A percentile compares a stretch with the other conserved stretches of the same genome.
Evolutionary conservation across 495 filamentous ascomycete genomes (phyloP).

Genomic region (Podospora australis): DNA sequence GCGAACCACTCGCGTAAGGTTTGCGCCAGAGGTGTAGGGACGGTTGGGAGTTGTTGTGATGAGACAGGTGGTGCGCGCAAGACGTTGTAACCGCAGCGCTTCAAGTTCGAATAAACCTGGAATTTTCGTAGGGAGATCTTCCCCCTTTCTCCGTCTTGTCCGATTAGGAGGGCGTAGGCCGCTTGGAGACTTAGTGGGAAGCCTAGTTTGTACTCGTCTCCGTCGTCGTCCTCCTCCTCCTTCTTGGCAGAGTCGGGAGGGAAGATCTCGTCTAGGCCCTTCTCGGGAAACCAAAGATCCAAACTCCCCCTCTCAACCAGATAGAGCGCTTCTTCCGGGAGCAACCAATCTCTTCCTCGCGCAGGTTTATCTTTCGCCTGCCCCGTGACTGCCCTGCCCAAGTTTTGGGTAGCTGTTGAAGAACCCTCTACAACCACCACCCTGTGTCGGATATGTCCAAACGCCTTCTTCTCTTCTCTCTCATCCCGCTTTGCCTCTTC

Average conservation of each 20-base stretch:
- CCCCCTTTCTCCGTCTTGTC: conserved; percentile 51
- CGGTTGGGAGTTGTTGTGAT: too few species aligned
- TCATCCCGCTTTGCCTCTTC: conserved; percentile 17
- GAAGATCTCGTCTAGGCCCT: conserved; percentile 34
- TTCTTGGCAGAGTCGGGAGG: conserved; percentile 12
- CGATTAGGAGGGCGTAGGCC: conserved; percentile 75
- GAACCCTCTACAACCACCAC: conserved; percentile 44
- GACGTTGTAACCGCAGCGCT: conserved; percentile 75
- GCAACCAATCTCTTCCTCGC: conserved; percentile 61
- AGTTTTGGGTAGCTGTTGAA: conserved; percentile 31
- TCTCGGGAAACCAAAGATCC: conserved; percentile 73
- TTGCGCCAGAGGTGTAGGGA: neutral
- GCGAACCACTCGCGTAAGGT: conserved; percentile 40
- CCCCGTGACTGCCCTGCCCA: conserved; percentile 40
- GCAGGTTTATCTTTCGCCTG: conserved; percentile 37
- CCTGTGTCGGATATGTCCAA: conserved; percentile 36
- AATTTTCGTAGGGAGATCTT: conserved; percentile 70
- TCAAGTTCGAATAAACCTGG: conserved; percentile 77
- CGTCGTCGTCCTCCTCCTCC: conserved; percentile 18
- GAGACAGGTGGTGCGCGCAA: conserved; percentile 53
- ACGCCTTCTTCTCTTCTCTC: conserved; percentile 28
- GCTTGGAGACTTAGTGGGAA: conserved; percentile 85
- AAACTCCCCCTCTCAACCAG: conserved; percentile 78
- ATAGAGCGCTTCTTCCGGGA: conserved; percentile 91
- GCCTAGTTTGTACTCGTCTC: conserved; percentile 50